These are phyloP conservation scores for Hanseniaspora occidentalis DNA, from an alignment of 805 yeast species.

Conservation along the genomic window DNA sequence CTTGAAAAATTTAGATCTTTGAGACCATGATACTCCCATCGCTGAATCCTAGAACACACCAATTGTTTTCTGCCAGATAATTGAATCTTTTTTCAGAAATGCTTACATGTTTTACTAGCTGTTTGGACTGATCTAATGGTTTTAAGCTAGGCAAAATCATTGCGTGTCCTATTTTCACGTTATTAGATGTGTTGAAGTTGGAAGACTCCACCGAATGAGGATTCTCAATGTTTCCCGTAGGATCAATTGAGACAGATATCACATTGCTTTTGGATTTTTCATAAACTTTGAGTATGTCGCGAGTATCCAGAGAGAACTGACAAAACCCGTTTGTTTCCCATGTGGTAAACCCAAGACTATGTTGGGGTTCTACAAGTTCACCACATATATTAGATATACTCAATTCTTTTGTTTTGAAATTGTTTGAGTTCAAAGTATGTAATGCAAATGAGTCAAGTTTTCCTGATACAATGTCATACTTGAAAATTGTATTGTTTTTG, in stretches of 20 bases:
- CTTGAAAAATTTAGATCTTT: constrained; percentile 6
- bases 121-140: too few relatives aligned
- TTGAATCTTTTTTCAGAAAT: too few relatives aligned
- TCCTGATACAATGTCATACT: background rate
- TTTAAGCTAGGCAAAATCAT: background rate
- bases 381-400: background rate
- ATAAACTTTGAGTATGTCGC: background rate
- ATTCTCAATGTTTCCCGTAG: background rate
- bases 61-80: constrained; percentile 9
- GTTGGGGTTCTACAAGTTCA: background rate
- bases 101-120: too few relatives aligned
- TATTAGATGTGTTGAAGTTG: background rate
- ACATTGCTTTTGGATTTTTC: constrained; percentile 1
- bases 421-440: background rate
- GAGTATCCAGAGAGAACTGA: background rate
- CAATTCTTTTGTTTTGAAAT: background rate
- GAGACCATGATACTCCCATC: constrained; percentile 19
- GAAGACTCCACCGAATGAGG: background rate
- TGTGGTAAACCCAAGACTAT: background rate
- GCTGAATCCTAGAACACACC: constrained; percentile 23
- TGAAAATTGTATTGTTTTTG: background rate
- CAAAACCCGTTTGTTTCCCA: constrained; percentile 1
- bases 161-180: background rate
- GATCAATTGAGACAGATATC: background rate
- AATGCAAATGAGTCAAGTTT: too few relatives aligned